These are phyloP conservation scores for Malassezia slooffiae DNA, from an alignment of 1,284 basidiomycete genomes.

Conservation along the genomic window DNA sequence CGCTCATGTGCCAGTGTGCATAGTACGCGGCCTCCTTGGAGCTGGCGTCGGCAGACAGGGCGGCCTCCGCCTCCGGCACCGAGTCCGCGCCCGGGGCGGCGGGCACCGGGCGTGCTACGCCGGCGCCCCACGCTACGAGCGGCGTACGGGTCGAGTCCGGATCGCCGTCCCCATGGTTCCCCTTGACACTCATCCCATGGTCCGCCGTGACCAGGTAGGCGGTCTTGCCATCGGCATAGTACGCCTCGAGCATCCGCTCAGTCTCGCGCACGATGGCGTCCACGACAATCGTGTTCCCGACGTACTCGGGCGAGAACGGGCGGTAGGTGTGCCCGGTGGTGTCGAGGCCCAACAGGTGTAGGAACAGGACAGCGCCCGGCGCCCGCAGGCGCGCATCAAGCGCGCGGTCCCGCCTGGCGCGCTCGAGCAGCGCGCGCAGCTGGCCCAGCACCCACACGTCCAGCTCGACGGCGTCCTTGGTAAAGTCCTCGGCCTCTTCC, in stretches of 20 bases:
- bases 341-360: slow-evolving; percentile 74
- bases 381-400: slow-evolving; percentile 51
- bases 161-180: slow-evolving; percentile 81
- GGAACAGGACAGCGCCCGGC: slow-evolving; percentile 61
- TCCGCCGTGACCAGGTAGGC: slow-evolving; percentile 76
- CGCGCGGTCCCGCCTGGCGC: slow-evolving; percentile 28
- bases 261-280: slow-evolving; percentile 64
- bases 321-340: slow-evolving; percentile 79
- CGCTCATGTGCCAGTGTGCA: slow-evolving; percentile 27
- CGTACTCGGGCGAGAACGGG: slow-evolving; percentile 78
- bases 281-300: slow-evolving; percentile 70
- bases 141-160: slow-evolving; percentile 80
- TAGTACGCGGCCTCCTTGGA: slow-evolving; percentile 22
- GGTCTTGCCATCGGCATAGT: slow-evolving; percentile 55
- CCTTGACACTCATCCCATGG: slow-evolving; percentile 79
- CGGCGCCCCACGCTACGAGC: slow-evolving; percentile 70
- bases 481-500: slow-evolving; percentile 57
- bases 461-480: slow-evolving; percentile 60
- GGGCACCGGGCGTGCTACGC: slow-evolving; percentile 42
- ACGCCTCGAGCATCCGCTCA: slow-evolving; percentile 55
- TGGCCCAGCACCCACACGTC: slow-evolving; percentile 71
- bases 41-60: slow-evolving; percentile 9
- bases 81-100: neutral
- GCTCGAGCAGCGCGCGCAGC: slow-evolving; percentile 51
- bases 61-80: slow-evolving; percentile 7